Evolutionary conservation across 192 early-diverging fungal genomes (phyloP).

Genomic region (Umbelopsis isabellina): DNA sequence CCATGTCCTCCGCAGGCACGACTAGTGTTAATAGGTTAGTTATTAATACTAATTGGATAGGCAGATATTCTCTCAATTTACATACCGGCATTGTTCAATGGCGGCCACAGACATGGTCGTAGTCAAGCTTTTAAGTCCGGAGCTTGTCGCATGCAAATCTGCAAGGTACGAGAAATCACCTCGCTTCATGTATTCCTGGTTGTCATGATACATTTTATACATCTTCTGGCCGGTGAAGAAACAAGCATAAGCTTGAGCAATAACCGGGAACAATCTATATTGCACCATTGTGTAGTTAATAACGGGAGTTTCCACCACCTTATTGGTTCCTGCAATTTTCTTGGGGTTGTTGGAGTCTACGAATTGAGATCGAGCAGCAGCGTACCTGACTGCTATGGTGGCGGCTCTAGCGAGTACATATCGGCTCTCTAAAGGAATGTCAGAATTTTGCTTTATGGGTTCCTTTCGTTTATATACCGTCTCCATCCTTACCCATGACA

Average conservation of each 20-base stretch:
- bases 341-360: conserved; percentile 46
- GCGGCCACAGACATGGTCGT: conserved; percentile 66
- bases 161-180: conserved; percentile 69
- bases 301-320: conserved; percentile 52
- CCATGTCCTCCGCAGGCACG: conserved; percentile 83
- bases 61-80: background rate
- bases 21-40: conserved; percentile 52
- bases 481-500: conserved; percentile 40
- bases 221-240: conserved; percentile 42
- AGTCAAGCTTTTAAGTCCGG: conserved; percentile 71
- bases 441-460: background rate
- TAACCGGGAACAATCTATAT: conserved; percentile 52
- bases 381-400: conserved; percentile 53
- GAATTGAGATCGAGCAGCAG: conserved; percentile 53
- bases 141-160: conserved; percentile 74
- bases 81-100: conserved; percentile 66
- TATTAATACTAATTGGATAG: background rate
- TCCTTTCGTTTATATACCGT: too few species aligned
- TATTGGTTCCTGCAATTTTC: conserved; percentile 2
- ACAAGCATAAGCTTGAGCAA: conserved; percentile 57
- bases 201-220: conserved; percentile 39
- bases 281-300: conserved; percentile 57
- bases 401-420: conserved; percentile 49
- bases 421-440: conserved; percentile 36
- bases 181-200: conserved; percentile 52